phyloP scores from a whole-genome alignment of 768 basidiomycete genomes.

The Suillus fuscotomentosus region DNA sequence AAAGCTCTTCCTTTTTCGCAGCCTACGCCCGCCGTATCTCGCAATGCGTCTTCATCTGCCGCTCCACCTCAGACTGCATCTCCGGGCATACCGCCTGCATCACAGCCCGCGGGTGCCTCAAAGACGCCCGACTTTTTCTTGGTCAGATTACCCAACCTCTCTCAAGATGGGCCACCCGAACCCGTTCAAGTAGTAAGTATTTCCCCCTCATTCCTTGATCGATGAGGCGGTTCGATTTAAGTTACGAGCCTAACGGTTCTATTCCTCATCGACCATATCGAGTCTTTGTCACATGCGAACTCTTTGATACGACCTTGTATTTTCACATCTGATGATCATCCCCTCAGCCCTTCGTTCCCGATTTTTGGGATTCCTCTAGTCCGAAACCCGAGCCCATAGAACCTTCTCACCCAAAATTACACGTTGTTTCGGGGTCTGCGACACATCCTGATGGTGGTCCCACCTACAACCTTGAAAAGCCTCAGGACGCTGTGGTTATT shows the following conservation, averaged over 20 bases:
- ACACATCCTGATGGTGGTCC: slow-evolving; percentile 51
- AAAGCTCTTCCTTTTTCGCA: slow-evolving; percentile 20
- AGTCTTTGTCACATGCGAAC: slow-evolving; percentile 8
- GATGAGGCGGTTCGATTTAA: background rate
- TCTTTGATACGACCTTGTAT: slow-evolving; percentile 11
- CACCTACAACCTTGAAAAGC: slow-evolving; percentile 37
- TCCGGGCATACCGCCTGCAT: slow-evolving; percentile 42
- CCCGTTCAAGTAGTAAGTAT: slow-evolving; percentile 59
- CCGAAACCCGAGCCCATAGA: slow-evolving; percentile 28
- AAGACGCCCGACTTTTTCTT: slow-evolving; percentile 38
- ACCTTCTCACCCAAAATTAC: slow-evolving; percentile 42
- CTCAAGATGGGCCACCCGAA: slow-evolving; percentile 38
- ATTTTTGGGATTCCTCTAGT: slow-evolving; percentile 56
- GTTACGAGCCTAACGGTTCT: background rate
- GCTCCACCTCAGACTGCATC: slow-evolving; percentile 29
- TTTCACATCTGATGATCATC: slow-evolving; percentile 5
- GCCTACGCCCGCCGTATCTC: slow-evolving; percentile 22
- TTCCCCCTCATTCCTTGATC: slow-evolving; percentile 4
- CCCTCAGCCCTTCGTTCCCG: slow-evolving; percentile 54
- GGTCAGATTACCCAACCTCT: slow-evolving; percentile 57
- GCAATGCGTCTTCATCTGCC: slow-evolving; percentile 27
- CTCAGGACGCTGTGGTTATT: slow-evolving; percentile 9
- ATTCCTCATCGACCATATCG: slow-evolving; percentile 5
- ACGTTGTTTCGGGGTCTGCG: slow-evolving; percentile 46
- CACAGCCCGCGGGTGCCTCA: slow-evolving; percentile 18